Evolutionary conservation across 2,329 filamentous ascomycete genomes (phyloP).

Genomic region (Claviceps lovelessii): DNA sequence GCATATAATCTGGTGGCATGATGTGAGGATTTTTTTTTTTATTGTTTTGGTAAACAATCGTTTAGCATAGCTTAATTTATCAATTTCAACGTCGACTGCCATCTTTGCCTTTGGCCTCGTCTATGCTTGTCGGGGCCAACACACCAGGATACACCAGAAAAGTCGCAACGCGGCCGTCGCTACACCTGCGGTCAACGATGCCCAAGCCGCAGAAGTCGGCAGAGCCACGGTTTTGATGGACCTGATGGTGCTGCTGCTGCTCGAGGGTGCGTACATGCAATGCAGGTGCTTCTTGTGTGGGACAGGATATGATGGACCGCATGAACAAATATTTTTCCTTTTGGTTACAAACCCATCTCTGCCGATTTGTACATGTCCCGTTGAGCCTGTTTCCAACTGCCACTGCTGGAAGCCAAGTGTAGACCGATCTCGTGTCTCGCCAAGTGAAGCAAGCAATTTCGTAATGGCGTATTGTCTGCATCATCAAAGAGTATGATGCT

Average conservation of each 20-base stretch:
- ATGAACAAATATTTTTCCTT: background rate
- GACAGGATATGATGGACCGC: background rate
- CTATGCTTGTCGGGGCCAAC: constrained; percentile 34
- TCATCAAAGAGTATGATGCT: no score
- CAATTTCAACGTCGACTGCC: constrained; percentile 20
- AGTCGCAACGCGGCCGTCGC: constrained; percentile 29
- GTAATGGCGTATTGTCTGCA: no score
- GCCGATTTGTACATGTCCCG: background rate
- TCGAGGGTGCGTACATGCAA: background rate
- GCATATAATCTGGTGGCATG: constrained; percentile 11
- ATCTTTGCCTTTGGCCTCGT: background rate
- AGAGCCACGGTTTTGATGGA: constrained; percentile 14
- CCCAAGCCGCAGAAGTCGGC: constrained; percentile 14
- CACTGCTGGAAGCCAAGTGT: background rate
- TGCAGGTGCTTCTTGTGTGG: background rate
- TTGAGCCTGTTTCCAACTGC: background rate
- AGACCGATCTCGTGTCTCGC: background rate
- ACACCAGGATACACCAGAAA: constrained; percentile 31
- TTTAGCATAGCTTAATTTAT: background rate
- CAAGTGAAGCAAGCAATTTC: background rate
- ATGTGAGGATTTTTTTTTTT: no score
- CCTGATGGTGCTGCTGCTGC: constrained; percentile 19
- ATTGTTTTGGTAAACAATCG: no score
- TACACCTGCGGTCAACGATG: constrained; percentile 28
- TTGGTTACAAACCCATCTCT: background rate